A percentile compares a stretch with the other conserved stretches of the same genome.
phyloP scores from a whole-genome alignment of 169 alveolate species.

The Cryptosporidium baileyi region DNA sequence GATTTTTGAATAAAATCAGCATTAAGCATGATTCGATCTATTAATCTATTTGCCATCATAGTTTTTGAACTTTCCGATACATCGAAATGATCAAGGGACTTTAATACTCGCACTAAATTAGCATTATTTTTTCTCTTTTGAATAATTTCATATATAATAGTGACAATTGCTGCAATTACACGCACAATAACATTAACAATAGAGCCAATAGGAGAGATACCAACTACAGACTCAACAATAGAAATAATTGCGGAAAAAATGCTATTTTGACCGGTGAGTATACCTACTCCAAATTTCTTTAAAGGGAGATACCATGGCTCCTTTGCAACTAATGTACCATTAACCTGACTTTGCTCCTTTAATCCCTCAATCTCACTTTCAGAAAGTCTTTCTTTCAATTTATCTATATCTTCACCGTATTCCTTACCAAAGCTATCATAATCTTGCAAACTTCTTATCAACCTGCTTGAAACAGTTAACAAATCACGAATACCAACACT shows the following conservation, averaged over 20 bases:
- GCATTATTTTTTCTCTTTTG: slow-evolving; percentile 26
- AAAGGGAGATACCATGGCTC: slow-evolving; percentile 54
- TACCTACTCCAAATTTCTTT: slow-evolving; percentile 2
- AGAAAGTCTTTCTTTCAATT: slow-evolving; percentile 1
- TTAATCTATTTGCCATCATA: slow-evolving; percentile 17
- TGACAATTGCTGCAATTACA: slow-evolving; percentile 54
- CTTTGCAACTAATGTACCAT: background rate
- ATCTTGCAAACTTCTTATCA: slow-evolving; percentile 11
- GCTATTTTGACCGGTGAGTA: background rate
- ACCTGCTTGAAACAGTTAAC: background rate
- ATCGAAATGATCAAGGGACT: slow-evolving; percentile 8
- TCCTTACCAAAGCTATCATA: background rate
- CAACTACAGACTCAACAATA: slow-evolving; percentile 25
- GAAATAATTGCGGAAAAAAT: slow-evolving; percentile 31
- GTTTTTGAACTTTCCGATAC: slow-evolving; percentile 1
- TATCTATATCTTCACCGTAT: slow-evolving; percentile 1
- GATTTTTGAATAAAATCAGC: background rate
- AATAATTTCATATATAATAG: slow-evolving; percentile 27
- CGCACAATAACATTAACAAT: slow-evolving; percentile 20
- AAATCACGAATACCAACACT: slow-evolving; percentile 25
- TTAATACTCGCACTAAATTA: slow-evolving; percentile 18
- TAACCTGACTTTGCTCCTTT: background rate
- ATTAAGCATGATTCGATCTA: background rate
- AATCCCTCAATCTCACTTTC: slow-evolving; percentile 18
- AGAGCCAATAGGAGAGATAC: slow-evolving; percentile 38